phyloP scores from a whole-genome alignment of 2,329 filamentous ascomycete species.

The Fusarium sulawesiense region DNA sequence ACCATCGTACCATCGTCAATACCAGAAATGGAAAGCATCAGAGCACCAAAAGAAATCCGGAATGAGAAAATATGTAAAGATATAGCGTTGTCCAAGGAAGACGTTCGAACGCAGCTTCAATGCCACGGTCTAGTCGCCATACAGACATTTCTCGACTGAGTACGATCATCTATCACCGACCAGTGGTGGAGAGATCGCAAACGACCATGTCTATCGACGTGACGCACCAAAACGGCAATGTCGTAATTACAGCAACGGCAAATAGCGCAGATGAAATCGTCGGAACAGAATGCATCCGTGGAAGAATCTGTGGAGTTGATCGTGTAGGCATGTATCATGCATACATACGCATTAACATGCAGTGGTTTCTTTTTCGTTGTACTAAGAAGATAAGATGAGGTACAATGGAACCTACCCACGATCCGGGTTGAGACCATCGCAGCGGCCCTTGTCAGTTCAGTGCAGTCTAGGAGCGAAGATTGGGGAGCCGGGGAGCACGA shows the following conservation, averaged over 20 bases:
- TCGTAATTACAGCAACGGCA: not conserved
- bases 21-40: not conserved
- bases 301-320: not conserved
- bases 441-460: conserved; percentile 12
- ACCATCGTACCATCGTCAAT: not conserved
- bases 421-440: conserved; percentile 33
- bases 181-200: conserved; percentile 8
- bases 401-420: conserved; percentile 35
- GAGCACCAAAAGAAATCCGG: not conserved
- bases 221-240: conserved; percentile 18
- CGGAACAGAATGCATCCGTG: conserved; percentile 24
- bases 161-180: conserved; percentile 1
- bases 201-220: conserved; percentile 1
- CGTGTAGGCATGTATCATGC: not conserved
- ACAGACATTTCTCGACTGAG: not conserved
- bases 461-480: conserved; percentile 2
- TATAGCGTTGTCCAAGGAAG: not conserved
- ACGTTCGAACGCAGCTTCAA: conserved; percentile 1
- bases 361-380: conserved; percentile 13
- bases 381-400: conserved; percentile 35
- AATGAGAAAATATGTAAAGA: conserved; percentile 1
- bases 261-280: conserved; percentile 19
- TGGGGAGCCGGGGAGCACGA: conserved; percentile 2
- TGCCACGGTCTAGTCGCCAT: not conserved
- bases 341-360: not conserved